Base-by-base conservation (phyloP, 495 filamentous ascomycete species). In the Parmelia sp. region DNA sequence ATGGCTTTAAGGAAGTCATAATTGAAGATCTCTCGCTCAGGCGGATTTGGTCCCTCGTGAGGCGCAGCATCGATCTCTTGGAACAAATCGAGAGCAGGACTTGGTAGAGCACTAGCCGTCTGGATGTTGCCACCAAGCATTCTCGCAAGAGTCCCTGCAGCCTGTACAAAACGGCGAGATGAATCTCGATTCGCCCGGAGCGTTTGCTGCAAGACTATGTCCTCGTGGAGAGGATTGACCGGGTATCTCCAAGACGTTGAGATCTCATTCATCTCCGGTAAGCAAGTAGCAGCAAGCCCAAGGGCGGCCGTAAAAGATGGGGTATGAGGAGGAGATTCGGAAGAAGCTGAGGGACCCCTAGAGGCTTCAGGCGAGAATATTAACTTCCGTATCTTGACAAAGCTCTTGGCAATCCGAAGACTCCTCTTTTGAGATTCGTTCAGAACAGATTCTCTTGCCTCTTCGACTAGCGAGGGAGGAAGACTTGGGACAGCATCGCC, bases 1-100 rank as follows among this genome's bases (percentile, higher is more conserved):
- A 88, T 86, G 4, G 86, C 84, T 71, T 82, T 84, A 4, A 88
- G 65, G 67, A 89, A 89, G 60, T 88, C 86, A 65, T 86, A 86
- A n/a, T 77, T 74, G 66, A 83, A 83, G 39, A 81, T 77, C 58
- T 83, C 82, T 31, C 79, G 71, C 9, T 75, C 66, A 11, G 67
- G 70, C n/a, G 76, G 70, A 23, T 80, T 71, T 0, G 73, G 68
- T 45, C 74, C 73, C 37, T 86, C 84, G 10, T 75, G 78, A 9
- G 78, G 80, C 3, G 81, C 77, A 9, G 81, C 78, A 11, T 57
- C 64, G 4, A 88, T 79, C 27, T 71, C 66, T 15, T 71, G 61
- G 62, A 85, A 84, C n/a, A 72, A 61, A 8, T 73, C 71, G 40
- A 76, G 62, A 0, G 68, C 68, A 23, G 67, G 69, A 69, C 68